Conservation (phyloP, 169 alveolate species). For the Eimeria praecox region DNA sequence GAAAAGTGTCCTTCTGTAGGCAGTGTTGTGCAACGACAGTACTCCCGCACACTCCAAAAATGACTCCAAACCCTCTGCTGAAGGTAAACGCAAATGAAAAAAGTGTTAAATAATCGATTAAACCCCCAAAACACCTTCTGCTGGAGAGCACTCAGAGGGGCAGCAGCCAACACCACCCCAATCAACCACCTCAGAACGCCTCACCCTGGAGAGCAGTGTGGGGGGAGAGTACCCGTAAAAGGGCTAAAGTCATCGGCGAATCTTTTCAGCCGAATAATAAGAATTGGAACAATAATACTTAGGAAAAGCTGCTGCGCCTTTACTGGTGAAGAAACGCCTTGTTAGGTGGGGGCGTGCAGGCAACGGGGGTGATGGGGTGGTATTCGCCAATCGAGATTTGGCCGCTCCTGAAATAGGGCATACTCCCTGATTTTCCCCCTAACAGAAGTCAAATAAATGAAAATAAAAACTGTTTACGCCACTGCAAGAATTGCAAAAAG, state of each 20-base stretch:
- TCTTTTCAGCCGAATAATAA: neutral
- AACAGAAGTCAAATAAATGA: neutral
- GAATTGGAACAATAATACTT: neutral
- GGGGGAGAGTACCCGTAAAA: neutral
- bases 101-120: neutral
- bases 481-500: neutral
- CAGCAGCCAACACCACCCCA: constrained; percentile 30
- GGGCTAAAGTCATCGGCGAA: neutral
- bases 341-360: neutral
- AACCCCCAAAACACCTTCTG: neutral
- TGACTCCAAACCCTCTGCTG: neutral
- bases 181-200: neutral
- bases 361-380: neutral
- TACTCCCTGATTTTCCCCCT: neutral
- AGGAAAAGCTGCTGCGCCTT: no score
- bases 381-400: neutral
- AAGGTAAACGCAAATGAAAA: neutral
- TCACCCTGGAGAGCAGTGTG: neutral
- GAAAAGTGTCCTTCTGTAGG: no score
- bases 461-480: neutral
- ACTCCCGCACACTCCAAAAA: neutral
- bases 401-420: neutral
- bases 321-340: neutral
- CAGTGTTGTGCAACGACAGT: neutral
- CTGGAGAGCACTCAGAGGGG: neutral